Base-by-base conservation (phyloP, 305 asterid genomes). In the Andrographis paniculata region DNA sequence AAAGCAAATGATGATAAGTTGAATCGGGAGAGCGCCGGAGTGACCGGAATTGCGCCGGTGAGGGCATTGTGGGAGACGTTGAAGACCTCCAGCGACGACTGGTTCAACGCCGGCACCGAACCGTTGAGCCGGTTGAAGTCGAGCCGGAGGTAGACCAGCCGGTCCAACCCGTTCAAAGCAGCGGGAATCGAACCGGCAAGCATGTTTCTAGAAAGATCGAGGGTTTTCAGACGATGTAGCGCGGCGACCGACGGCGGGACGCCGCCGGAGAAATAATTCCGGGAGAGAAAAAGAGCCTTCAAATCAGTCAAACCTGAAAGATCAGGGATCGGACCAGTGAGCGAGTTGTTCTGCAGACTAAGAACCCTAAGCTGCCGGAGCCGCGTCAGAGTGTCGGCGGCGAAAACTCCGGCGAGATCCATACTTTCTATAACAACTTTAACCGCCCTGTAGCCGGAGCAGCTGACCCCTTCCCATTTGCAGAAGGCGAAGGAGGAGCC, bases 61-160 rank as follows among this genome's bases (percentile, higher is more conserved):
- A 88, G 91, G 53, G 63, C 67, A 55, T 84, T 88, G 41, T 63
- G 74, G 0, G 97, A 84, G 45, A 84, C 75, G 54, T 84, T 79
- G 69, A 84, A 77, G 60, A 63, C 10, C 28, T 64, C 70, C 23
- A 84, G 71, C 1, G 77, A 47, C 20, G 94, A 59, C 37, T 64
- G 84, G 66, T 88, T 88, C 0, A 88, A 42, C 9, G 86, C 72
- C 35, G 97, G 97, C 17, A 88, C 49, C 11, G 95, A 73, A 17
- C 95, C 97, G 53, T 66, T 81, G 59, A 84, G 63, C 53, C 87
- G 64, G 77, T 88, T 84, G 61, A 72, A 79, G 16, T 88, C 94
- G 33, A 88, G 77, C 9, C 89, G 78, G 58, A 88, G 93, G 43
- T 53, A 75, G 70, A 60, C 70, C 60, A 88, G 31, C 47, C 87